phyloP scores from a whole-genome alignment of 176 grass and related monocot species.

The Avena atlantica region DNA sequence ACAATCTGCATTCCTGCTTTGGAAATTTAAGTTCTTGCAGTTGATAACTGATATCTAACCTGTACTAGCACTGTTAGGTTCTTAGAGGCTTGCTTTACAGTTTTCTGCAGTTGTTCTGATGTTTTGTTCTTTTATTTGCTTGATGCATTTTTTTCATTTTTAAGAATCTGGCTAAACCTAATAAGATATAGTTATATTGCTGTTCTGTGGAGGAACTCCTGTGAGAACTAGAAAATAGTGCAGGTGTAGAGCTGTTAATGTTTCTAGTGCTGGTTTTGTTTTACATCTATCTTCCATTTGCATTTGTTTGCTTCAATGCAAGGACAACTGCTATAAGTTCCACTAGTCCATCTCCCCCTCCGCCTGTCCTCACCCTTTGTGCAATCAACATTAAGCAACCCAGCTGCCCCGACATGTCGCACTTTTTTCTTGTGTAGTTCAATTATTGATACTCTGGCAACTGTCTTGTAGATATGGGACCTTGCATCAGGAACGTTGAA shows the following conservation, averaged over 20 bases:
- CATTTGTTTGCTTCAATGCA: background rate
- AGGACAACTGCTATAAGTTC: background rate
- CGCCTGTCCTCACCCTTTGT: background rate
- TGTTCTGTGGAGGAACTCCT: background rate
- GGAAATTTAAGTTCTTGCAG: background rate
- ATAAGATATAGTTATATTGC: background rate
- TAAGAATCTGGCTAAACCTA: conserved; percentile 5
- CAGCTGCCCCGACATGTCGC: background rate
- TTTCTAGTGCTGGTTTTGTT: background rate
- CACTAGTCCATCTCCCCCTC: background rate
- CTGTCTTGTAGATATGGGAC: conserved; percentile 89
- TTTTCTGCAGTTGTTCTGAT: background rate
- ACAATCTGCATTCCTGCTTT: background rate
- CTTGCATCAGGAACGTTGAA: conserved; percentile 92
- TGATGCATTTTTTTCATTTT: conserved; percentile 5
- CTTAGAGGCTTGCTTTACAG: background rate
- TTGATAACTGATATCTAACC: background rate
- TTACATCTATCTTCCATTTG: background rate
- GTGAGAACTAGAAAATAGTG: conserved; percentile 15
- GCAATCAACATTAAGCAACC: conserved; percentile 13
- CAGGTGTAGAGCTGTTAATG: background rate
- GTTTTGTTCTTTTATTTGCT: background rate
- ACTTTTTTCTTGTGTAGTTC: background rate
- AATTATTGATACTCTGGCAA: background rate
- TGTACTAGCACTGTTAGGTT: background rate